Percentiles rank a stretch among this genome's conserved stretches.
phyloP scores from a whole-genome alignment of 306 rosid species.

The Cicer cuneatum region DNA sequence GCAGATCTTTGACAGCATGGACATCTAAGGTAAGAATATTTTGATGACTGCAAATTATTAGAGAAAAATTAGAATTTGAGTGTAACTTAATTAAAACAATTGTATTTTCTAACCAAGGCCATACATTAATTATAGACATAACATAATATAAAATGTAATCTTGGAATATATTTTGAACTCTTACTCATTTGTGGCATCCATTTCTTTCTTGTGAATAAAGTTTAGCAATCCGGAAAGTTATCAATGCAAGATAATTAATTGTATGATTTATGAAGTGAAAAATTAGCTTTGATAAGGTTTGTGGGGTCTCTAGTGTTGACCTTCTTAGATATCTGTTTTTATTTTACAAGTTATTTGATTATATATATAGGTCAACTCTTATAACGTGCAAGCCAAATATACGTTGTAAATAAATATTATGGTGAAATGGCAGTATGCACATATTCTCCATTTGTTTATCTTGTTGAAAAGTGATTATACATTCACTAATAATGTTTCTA shows the following conservation, averaged over 20 bases:
- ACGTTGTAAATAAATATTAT: not conserved
- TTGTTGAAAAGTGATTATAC: not conserved
- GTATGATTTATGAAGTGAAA: constrained; percentile 2
- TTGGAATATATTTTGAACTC: not conserved
- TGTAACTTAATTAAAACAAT: not conserved
- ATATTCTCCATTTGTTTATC: not conserved
- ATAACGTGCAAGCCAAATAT: constrained; percentile 24
- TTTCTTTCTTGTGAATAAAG: constrained; percentile 7
- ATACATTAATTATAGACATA: not conserved
- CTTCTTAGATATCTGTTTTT: not conserved
- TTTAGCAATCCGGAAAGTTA: not conserved
- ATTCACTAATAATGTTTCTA: not conserved
- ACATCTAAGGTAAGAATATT: constrained; percentile 42
- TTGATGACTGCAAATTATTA: constrained; percentile 37
- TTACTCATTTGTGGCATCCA: constrained; percentile 46
- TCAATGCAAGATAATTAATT: not conserved
- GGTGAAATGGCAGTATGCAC: not conserved
- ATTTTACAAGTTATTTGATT: constrained; percentile 18
- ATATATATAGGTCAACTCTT: constrained; percentile 4
- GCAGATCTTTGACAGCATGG: constrained; percentile 43
- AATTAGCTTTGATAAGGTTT: not conserved
- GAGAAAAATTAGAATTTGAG: constrained; percentile 3
- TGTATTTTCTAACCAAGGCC: no score
- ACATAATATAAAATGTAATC: not conserved
- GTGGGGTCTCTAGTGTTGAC: constrained; percentile 27